Percentiles rank a stretch among this genome's conserved stretches.
Evolutionary conservation across 1,284 basidiomycete species (phyloP).

Genomic region (Meripilus lineatus): DNA sequence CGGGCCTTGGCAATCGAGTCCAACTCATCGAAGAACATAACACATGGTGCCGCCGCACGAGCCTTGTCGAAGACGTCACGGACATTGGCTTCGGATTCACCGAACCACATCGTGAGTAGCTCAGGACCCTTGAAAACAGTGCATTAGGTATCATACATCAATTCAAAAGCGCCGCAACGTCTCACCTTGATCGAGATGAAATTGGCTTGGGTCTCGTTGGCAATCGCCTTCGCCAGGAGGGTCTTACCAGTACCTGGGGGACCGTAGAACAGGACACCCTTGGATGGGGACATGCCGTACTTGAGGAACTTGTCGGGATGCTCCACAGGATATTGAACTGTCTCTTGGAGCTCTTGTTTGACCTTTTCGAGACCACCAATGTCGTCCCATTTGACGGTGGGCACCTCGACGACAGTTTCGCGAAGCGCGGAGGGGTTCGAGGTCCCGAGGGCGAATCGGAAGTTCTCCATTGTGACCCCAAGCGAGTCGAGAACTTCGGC

Average conservation of each 20-base stretch:
- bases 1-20: constrained; percentile 98
- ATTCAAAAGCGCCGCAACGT: neutral
- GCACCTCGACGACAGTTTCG: constrained; percentile 95
- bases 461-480: constrained; percentile 98
- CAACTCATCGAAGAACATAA: constrained; percentile 99
- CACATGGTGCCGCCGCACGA: constrained; percentile 96
- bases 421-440: constrained; percentile 97
- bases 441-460: constrained; percentile 91
- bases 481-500: constrained; percentile 95
- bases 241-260: constrained; percentile 98
- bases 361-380: constrained; percentile 99
- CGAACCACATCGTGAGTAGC: constrained; percentile 99
- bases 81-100: constrained; percentile 99
- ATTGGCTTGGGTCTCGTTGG: constrained; percentile 99
- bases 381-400: constrained; percentile 97
- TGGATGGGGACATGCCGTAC: constrained; percentile 99
- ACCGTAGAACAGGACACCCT: constrained; percentile 97
- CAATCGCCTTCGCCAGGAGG: constrained; percentile 93
- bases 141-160: neutral
- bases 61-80: constrained; percentile 99
- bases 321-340: constrained; percentile 99
- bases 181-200: constrained; percentile 90
- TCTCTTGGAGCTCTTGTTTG: constrained; percentile 99
- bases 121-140: constrained; percentile 74
- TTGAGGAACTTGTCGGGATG: constrained; percentile 99